phyloP scores from a whole-genome alignment of 192 early-diverging fungal genomes.

The Glomus cerebriforme region DNA sequence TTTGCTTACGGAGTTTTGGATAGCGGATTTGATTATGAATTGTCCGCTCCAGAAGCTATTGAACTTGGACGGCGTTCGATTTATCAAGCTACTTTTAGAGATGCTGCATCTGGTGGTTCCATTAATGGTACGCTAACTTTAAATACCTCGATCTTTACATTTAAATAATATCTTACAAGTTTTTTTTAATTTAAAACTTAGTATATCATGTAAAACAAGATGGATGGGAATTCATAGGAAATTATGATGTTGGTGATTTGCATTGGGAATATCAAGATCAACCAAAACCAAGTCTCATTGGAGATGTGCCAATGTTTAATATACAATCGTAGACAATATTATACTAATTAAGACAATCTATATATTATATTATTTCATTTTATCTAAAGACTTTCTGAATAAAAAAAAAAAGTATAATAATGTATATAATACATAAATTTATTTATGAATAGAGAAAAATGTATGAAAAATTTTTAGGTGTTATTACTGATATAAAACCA shows the following conservation, averaged over 20 bases:
- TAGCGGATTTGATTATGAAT: slow-evolving; percentile 78
- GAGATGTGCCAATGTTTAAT: background rate
- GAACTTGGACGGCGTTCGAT: slow-evolving; percentile 91
- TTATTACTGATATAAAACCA: too few species aligned
- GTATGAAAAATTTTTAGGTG: too few species aligned
- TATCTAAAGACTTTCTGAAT: too few species aligned
- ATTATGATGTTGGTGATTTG: slow-evolving; percentile 82
- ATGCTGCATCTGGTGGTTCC: slow-evolving; percentile 88
- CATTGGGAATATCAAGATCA: slow-evolving; percentile 69
- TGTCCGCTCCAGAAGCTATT: slow-evolving; percentile 82
- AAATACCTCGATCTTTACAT: background rate
- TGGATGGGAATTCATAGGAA: slow-evolving; percentile 87
- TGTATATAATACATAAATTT: too few species aligned
- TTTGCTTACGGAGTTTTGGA: slow-evolving; percentile 99
- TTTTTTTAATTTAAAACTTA: slow-evolving; percentile 37
- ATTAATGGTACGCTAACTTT: slow-evolving; percentile 60
- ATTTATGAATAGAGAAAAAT: too few species aligned
- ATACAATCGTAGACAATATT: too few species aligned
- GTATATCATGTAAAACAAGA: slow-evolving; percentile 91
- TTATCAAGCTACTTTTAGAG: slow-evolving; percentile 94
- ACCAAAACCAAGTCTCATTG: slow-evolving; percentile 18
- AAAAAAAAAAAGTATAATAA: too few species aligned
- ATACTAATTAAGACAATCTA: too few species aligned
- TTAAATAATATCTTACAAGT: background rate
- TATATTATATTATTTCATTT: too few species aligned